phyloP scores from a whole-genome alignment of 805 yeast species.

The Saccharomyces eubayanus region DNA sequence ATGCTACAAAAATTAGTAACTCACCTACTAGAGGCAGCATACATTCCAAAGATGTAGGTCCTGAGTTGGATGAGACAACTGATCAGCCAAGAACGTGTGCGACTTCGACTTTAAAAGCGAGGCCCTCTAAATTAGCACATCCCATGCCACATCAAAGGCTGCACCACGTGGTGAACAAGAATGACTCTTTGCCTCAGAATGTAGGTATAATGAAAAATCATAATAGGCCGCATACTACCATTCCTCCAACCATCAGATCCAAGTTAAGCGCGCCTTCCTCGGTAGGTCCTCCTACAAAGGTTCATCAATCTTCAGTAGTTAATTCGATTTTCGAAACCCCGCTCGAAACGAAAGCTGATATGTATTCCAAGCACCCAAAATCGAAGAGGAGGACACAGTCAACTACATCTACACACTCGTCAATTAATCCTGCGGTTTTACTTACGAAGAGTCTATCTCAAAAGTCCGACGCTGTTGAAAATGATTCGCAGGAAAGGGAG shows the following conservation, averaged over 20 bases:
- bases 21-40: not conserved
- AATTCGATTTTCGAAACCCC: not conserved
- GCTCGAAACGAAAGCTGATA: not conserved
- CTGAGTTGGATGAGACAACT: slow-evolving; percentile 1
- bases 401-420: slow-evolving; percentile 7
- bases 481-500: slow-evolving; percentile 20
- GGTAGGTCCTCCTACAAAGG: not conserved
- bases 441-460: slow-evolving; percentile 10
- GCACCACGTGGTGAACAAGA: slow-evolving; percentile 21
- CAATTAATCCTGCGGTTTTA: slow-evolving; percentile 1
- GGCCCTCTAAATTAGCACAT: slow-evolving; percentile 24
- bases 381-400: slow-evolving; percentile 3
- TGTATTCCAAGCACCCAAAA: not conserved
- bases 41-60: slow-evolving; percentile 23
- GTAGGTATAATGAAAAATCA: not conserved
- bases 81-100: not conserved
- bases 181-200: not conserved
- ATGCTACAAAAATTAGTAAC: not conserved
- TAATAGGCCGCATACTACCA: not conserved
- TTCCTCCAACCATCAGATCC: not conserved
- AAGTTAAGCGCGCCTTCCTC: not conserved
- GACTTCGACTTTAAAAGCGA: slow-evolving; percentile 6
- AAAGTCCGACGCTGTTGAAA: slow-evolving; percentile 8
- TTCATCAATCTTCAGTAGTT: not conserved
- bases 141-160: slow-evolving; percentile 39